Percentiles rank a stretch among this genome's conserved stretches.
Evolutionary conservation across 768 basidiomycete genomes (phyloP).

Genomic region (Lentinula edodes): DNA sequence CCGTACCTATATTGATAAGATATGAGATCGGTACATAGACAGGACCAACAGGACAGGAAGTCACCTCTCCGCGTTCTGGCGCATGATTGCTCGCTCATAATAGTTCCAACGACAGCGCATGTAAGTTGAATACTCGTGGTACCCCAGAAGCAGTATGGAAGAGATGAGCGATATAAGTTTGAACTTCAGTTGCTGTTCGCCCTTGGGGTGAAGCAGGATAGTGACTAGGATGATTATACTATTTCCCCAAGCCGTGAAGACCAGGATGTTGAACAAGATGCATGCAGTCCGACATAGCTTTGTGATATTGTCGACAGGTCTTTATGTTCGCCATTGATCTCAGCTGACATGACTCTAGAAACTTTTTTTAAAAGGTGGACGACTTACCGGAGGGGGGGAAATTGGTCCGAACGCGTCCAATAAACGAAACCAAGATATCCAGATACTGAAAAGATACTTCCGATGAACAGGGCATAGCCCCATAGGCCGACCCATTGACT

Average conservation of each 20-base stretch:
- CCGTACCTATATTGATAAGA: not conserved
- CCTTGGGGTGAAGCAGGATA: not conserved
- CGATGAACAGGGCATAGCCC: not conserved
- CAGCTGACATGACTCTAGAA: not conserved
- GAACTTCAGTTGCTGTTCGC: not conserved
- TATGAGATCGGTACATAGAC: not conserved
- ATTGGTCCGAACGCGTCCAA: not conserved
- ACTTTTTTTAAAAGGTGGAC: not conserved
- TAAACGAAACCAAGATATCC: not conserved
- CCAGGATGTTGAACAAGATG: not conserved
- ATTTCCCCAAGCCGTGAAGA: not conserved
- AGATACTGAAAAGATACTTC: not conserved
- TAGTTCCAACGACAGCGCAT: not conserved
- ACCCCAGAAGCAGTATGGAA: not conserved
- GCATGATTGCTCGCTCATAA: not conserved
- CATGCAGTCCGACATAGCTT: not conserved
- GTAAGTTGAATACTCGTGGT: not conserved
- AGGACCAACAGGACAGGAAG: not conserved
- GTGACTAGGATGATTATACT: not conserved
- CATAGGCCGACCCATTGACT: not conserved
- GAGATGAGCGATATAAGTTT: not conserved
- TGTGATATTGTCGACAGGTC: not conserved
- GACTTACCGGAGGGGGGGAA: not conserved
- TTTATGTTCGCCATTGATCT: not conserved
- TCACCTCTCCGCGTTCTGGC: not conserved